Evolutionary conservation across 129 eudicot species (phyloP), one percentile per base, ranked within the genome.

Genomic region (Arctium lappa): DNA sequence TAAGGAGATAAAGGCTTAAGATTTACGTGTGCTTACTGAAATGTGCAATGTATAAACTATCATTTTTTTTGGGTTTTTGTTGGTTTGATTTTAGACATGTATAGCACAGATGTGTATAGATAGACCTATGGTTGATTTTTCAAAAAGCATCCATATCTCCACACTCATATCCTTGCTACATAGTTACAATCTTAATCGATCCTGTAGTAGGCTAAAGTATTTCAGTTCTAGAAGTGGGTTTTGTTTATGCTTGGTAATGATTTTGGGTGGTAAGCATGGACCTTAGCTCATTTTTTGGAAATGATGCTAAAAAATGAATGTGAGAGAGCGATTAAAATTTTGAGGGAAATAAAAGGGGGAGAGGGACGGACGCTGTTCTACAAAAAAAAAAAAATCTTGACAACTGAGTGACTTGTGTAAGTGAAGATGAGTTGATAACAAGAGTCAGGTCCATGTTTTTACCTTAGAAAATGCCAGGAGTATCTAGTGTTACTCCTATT

Each of bases 41-140:
- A 72, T 73, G 18, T 56, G 31, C n/a, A 62, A 63, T 78, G 22
- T 37, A 34, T 37, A 80, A 11, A 12, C 38, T 36, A 9, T 48
- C 72, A 34, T 12, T 6, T 53, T 8, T 27, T 22, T 0, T 29
- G 9, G 27, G 27, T 36, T 10, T 81, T 72, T 36, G 22, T 81
- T 81, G 73, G 79, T 81, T 53, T 22, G 46, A 39, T 72, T 30
- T 72, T 80, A 11, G 16, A 72, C 48, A 36, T 72, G 29, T 36
- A 72, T 22, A 22, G 0, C 12, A 12, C 30, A 63, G 53, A 18
- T 79, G 76, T 44, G 2, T 69, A 68, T 65, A 2, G 13, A 39
- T 16, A 39, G 38, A 31, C 29, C 71, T 48, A n/a, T 48, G 62
- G 62, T 48, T 48, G 62, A 48, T 48, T 48, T 48, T 11, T 48